Evolutionary conservation across 2,329 filamentous ascomycete species (phyloP), one percentile per base, ranked within the genome.

Genomic region (Thermochaetoides dissita): DNA sequence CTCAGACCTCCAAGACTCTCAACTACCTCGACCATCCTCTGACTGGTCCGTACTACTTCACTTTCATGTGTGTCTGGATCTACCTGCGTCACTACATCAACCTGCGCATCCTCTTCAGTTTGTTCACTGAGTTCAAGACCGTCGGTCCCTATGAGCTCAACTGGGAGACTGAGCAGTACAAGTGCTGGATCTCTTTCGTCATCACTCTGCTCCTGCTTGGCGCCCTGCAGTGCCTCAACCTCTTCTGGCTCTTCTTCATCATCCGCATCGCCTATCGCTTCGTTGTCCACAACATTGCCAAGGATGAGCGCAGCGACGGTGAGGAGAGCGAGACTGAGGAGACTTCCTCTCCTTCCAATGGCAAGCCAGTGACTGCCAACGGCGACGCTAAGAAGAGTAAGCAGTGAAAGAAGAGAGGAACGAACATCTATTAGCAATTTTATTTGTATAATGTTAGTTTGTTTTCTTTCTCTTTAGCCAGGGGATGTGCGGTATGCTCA

Each of bases 41-140:
- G 37, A 84, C 84, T n/a, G 77, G 71, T 0, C 86, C 85, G 10
- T 94, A 89, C 66, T 95, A 91, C 63, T 76, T 74, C 57, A 51
- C 82, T 52, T 95, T 94, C 66, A 81, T 93, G 60, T 67, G 66
- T 50, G 69, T 81, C 46, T 96, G 88, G 88, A 78, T 86, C 56
- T 95, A 96, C 67, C 68, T 89, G 49, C 85, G 88, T 42, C 88
- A 96, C 64, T 85, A 79, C 63, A 69, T 87, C 58, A 89, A 89
- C 65, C 70, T 89, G 39, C 69, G 71, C 55, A 86, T 91, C 60
- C 70, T 91, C 55, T 78, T 68, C 61, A 84, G 81, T 32, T 72
- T 87, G 46, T 74, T 87, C 54, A 84, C 78, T 53, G 76, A 86
- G 56, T 87, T 84, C 64, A 67, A 71, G 53, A 84, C 79, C 35